Evolutionary conservation across 2,329 filamentous ascomycete genomes (phyloP), one percentile per base, ranked within the genome.

Genomic region (Graphilbum sp.): DNA sequence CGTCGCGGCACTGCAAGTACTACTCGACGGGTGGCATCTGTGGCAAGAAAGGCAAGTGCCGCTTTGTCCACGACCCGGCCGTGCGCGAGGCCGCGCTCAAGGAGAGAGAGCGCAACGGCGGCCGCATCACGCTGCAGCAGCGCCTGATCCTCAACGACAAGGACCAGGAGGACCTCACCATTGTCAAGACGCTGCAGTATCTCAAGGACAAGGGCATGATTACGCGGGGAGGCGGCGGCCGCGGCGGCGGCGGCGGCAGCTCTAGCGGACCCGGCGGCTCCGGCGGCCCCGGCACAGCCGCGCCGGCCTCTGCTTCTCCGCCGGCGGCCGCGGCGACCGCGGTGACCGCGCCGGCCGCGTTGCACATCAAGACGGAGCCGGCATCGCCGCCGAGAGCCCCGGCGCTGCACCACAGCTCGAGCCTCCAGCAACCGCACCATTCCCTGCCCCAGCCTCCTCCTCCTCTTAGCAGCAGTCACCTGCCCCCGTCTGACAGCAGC

Each of bases 11-110:
- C 50, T 79, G 75, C 69, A 79, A 79, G 57, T 79, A 79, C 55
- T 79, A 70, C 52, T 75, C 74, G 30, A 79, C 74, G 37, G 75
- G 75, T 46, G 75, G 75, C 43, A 75, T 64, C 41, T 79, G 75
- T 57, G 75, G 74, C 37, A 79, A 79, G 66, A 77, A 77, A 67
- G 72, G 72, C 72, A 79, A 79, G 72, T 79, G 75, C 62, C 75
- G 75, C 58, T 79, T 79, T 58, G 72, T 77, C 45, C 75, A 79
- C 54, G 75, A 79, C 52, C 65, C 67, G 16, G 67, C 69, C 44
- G 68, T 75, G 41, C 66, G 75, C 47, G 71, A 75, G 49, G 70
- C 70, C 46, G 74, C 74, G 41, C 61, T 79, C 35, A 68, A 66
- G 49, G 74, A 78, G 52, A 68, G 73, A 42, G 72, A 75, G 48